A percentile compares a stretch with the other conserved stretches of the same genome.
Evolutionary conservation across 2,329 filamentous ascomycete genomes (phyloP).

Genomic region (Canariomyces notabilis): DNA sequence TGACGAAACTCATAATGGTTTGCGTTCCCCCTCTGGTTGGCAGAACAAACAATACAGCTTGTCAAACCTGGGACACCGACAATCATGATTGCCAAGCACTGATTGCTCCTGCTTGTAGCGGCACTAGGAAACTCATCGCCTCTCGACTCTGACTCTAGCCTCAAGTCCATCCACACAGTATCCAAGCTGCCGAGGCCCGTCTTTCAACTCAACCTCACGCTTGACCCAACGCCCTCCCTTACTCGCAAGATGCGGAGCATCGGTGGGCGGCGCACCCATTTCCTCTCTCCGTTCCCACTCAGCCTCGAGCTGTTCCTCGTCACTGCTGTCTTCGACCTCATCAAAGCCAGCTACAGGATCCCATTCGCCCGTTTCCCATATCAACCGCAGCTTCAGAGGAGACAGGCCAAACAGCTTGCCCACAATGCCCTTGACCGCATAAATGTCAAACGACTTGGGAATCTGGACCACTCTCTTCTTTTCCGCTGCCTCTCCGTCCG

Average conservation of each 20-base stretch:
- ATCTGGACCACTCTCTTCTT: slow-evolving; percentile 45
- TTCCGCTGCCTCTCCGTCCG: background rate
- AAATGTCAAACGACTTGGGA: slow-evolving; percentile 74
- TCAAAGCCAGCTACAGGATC: slow-evolving; percentile 67
- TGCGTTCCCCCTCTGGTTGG: background rate
- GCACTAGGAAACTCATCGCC: slow-evolving; percentile 27
- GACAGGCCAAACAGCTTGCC: slow-evolving; percentile 62
- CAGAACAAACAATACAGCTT: background rate
- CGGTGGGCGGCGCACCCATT: slow-evolving; percentile 16
- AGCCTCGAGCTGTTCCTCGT: slow-evolving; percentile 41
- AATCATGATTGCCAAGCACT: background rate
- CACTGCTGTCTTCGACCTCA: slow-evolving; percentile 49
- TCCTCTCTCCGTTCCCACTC: slow-evolving; percentile 31
- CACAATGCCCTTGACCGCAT: slow-evolving; percentile 73
- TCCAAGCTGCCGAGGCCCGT: slow-evolving; percentile 75
- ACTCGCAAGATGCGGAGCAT: slow-evolving; percentile 16
- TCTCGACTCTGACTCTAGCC: slow-evolving; percentile 66
- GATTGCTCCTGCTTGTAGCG: background rate
- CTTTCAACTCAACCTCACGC: slow-evolving; percentile 72
- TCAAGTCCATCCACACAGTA: slow-evolving; percentile 74
- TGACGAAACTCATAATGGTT: background rate
- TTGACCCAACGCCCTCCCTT: slow-evolving; percentile 61
- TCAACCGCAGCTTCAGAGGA: slow-evolving; percentile 60
- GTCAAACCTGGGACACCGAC: background rate
- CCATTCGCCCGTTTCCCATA: slow-evolving; percentile 91